Conservation (phyloP, 2,329 filamentous ascomycete genomes). For the Venturia asperata region DNA sequence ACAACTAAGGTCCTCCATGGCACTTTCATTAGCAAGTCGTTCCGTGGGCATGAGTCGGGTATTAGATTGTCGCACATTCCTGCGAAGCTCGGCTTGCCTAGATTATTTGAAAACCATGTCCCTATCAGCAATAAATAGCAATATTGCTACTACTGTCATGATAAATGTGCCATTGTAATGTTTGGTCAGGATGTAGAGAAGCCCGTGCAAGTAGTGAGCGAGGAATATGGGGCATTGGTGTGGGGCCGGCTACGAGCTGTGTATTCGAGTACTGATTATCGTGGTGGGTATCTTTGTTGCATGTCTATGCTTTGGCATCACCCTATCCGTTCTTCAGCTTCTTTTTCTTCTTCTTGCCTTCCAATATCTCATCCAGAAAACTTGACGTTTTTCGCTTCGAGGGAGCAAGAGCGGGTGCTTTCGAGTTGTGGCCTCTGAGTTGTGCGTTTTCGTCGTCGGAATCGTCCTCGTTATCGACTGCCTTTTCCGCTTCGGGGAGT, state of each 20-base stretch:
- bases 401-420: constrained; percentile 10
- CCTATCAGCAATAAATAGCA: no score
- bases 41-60: no score
- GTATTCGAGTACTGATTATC: not conserved
- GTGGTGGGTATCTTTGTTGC: constrained; percentile 4
- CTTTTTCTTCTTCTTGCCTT: constrained; percentile 42
- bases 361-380: constrained; percentile 49
- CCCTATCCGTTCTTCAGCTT: constrained; percentile 36
- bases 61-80: no score
- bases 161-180: not conserved
- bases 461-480: not conserved
- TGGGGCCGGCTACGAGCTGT: not conserved
- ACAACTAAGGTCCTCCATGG: no score
- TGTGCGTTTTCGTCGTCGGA: not conserved
- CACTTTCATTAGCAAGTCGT: no score
- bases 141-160: no score
- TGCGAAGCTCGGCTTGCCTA: no score
- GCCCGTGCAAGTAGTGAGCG: not conserved
- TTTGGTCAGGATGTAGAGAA: not conserved
- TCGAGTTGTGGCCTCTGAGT: constrained; percentile 20
- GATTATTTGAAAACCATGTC: no score
- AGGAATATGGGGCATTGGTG: not conserved
- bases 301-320: not conserved
- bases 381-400: constrained; percentile 30
- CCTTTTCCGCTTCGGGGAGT: not conserved